phyloP scores from a whole-genome alignment of 2,329 filamentous ascomycete species.

The Colletotrichum euphorbiae region DNA sequence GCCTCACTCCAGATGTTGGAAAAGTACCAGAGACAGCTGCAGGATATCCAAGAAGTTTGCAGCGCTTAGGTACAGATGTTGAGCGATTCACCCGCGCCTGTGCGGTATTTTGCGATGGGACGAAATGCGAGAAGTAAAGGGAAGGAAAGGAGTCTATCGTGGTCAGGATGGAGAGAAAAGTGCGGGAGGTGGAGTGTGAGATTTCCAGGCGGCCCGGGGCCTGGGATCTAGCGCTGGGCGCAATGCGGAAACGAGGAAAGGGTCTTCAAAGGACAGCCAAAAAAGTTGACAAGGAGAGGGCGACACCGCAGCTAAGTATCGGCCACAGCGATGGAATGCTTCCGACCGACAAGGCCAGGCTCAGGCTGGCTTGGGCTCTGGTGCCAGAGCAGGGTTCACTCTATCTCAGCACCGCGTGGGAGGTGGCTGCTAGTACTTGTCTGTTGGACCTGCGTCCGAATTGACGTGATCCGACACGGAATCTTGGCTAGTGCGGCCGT shows the following conservation, averaged over 20 bases:
- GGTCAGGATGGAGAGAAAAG: slow-evolving; percentile 24
- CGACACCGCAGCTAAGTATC: slow-evolving; percentile 31
- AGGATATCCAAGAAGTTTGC: neutral
- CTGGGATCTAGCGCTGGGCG: slow-evolving; percentile 38
- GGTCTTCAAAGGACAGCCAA: slow-evolving; percentile 7
- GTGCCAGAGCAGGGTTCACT: slow-evolving; percentile 24
- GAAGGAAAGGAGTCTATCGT: slow-evolving; percentile 35
- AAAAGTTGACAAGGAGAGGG: slow-evolving; percentile 20
- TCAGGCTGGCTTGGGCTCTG: slow-evolving; percentile 35
- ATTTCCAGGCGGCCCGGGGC: slow-evolving; percentile 38
- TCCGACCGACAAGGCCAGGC: slow-evolving; percentile 25
- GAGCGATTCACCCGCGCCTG: neutral
- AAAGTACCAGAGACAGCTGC: neutral
- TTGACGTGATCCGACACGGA: slow-evolving; percentile 41
- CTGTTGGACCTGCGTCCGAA: slow-evolving; percentile 42
- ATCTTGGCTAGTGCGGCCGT: slow-evolving; percentile 44
- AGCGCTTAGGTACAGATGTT: neutral
- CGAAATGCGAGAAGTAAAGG: slow-evolving; percentile 12
- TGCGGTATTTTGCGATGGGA: slow-evolving; percentile 19
- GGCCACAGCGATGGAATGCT: slow-evolving; percentile 27
- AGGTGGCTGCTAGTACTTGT: slow-evolving; percentile 36
- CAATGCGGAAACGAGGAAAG: slow-evolving; percentile 26
- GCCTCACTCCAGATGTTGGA: neutral
- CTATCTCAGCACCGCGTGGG: slow-evolving; percentile 21
- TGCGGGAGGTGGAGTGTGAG: slow-evolving; percentile 27